phyloP scores from a whole-genome alignment of 768 basidiomycete species.

The Boletus subcaerulescens region DNA sequence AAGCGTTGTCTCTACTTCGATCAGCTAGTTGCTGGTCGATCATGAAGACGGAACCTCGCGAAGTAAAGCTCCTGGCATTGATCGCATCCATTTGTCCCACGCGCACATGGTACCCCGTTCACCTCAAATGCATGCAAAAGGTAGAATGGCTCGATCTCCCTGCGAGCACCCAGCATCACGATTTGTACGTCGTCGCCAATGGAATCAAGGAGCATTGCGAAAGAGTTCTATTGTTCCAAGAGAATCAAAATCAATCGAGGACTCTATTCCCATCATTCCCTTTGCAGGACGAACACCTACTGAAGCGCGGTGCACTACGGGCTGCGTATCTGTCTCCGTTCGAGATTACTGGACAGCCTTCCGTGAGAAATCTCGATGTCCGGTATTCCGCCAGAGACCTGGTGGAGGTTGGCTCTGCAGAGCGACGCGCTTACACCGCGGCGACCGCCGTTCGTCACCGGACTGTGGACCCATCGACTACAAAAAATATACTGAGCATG shows the following conservation, averaged over 20 bases:
- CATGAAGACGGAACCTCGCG: conserved; percentile 29
- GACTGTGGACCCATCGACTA: background rate
- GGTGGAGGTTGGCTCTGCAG: background rate
- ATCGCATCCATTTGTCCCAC: conserved; percentile 36
- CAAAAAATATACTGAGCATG: conserved; percentile 1
- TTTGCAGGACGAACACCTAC: conserved; percentile 1
- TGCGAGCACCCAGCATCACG: conserved; percentile 32
- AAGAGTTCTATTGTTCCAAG: conserved; percentile 12
- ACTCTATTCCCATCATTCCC: conserved; percentile 6
- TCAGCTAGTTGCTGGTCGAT: conserved; percentile 42
- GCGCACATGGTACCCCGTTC: conserved; percentile 38
- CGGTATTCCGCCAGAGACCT: conserved; percentile 17
- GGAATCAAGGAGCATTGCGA: conserved; percentile 30
- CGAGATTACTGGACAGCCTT: background rate
- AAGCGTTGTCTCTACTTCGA: conserved; percentile 39
- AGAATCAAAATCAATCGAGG: background rate
- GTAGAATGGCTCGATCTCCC: conserved; percentile 31
- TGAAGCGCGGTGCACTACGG: conserved; percentile 16
- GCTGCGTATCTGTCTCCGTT: background rate
- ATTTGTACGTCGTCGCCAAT: conserved; percentile 21
- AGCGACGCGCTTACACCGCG: conserved; percentile 12
- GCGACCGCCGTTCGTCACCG: conserved; percentile 4
- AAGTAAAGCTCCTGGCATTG: conserved; percentile 31
- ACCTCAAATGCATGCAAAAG: conserved; percentile 39
- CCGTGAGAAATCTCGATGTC: background rate